These are phyloP conservation scores for Claviceps arundinis DNA, from an alignment of 2,329 filamentous ascomycete species.

Conservation along the genomic window DNA sequence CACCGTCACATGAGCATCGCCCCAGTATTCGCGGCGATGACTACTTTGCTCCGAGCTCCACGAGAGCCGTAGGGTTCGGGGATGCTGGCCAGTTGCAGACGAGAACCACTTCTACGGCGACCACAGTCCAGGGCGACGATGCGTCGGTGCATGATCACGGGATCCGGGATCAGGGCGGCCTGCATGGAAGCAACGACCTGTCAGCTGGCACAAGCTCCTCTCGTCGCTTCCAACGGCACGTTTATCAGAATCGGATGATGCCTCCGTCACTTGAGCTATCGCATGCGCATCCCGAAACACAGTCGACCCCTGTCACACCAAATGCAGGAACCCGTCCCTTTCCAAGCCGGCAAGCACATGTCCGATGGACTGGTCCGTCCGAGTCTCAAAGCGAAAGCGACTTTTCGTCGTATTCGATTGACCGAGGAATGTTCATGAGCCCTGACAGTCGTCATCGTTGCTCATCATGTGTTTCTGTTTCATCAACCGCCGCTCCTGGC, in stretches of 20 bases:
- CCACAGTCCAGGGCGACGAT: conserved; percentile 13
- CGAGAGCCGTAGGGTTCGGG: conserved; percentile 19
- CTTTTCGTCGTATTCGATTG: conserved; percentile 48
- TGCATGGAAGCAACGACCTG: conserved; percentile 11
- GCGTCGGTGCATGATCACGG: conserved; percentile 21
- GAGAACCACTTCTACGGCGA: conserved; percentile 9
- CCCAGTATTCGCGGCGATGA: conserved; percentile 40
- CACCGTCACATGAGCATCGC: conserved; percentile 40
- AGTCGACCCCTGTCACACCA: conserved; percentile 24
- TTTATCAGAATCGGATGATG: conserved; percentile 28
- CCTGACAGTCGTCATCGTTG: conserved; percentile 51
- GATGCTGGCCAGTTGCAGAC: conserved; percentile 14
- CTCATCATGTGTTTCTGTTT: conserved; percentile 41
- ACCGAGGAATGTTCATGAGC: conserved; percentile 45
- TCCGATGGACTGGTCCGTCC: conserved; percentile 28
- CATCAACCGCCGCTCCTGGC: conserved; percentile 42
- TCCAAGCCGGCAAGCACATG: conserved; percentile 21
- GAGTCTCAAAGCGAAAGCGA: conserved; percentile 28
- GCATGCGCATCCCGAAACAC: conserved; percentile 13
- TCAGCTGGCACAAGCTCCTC: conserved; percentile 3
- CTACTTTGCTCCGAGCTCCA: conserved; percentile 31
- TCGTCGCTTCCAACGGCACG: conserved; percentile 26
- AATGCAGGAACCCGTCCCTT: conserved; percentile 19
- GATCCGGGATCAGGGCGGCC: background rate
- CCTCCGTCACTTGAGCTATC: conserved; percentile 31